Evolutionary conservation across 192 early-diverging fungal species (phyloP).

Genomic region (Coemansia sp.): DNA sequence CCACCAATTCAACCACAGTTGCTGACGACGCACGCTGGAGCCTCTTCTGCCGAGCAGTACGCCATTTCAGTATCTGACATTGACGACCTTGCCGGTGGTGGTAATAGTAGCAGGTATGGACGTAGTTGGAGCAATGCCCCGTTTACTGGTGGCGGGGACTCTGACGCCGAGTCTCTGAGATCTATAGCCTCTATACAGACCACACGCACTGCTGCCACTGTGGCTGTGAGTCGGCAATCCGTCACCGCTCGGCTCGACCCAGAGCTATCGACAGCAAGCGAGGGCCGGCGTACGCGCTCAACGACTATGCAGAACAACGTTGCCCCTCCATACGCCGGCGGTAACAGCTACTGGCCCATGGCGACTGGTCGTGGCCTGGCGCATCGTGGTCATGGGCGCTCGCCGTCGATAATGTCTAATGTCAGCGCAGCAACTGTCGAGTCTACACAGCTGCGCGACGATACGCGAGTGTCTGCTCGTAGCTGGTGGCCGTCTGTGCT

Average conservation of each 20-base stretch:
- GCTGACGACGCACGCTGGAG: neutral
- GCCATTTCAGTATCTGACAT: slow-evolving; percentile 22
- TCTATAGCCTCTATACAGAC: slow-evolving; percentile 45
- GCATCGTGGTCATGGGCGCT: slow-evolving; percentile 13
- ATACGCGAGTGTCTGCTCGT: slow-evolving; percentile 33
- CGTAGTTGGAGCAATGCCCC: slow-evolving; percentile 4
- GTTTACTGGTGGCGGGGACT: slow-evolving; percentile 8
- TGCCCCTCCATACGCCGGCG: slow-evolving; percentile 8
- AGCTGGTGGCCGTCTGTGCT: slow-evolving; percentile 44
- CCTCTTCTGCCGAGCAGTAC: slow-evolving; percentile 13
- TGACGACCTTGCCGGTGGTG: neutral
- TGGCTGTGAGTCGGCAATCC: slow-evolving; percentile 17
- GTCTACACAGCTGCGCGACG: slow-evolving; percentile 42
- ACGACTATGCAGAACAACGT: slow-evolving; percentile 27
- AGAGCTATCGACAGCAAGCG: neutral
- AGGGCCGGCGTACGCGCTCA: slow-evolving; percentile 23
- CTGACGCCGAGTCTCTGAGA: slow-evolving; percentile 43
- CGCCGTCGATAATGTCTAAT: slow-evolving; percentile 28
- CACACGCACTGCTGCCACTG: slow-evolving; percentile 34
- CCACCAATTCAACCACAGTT: neutral
- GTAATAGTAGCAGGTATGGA: slow-evolving; percentile 1
- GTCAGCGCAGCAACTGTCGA: slow-evolving; percentile 24
- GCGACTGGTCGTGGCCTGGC: neutral
- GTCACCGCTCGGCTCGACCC: slow-evolving; percentile 2
- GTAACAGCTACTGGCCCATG: slow-evolving; percentile 11